Evolutionary conservation across 352 stramenopile species (phyloP).

Genomic region (Globisporangium paroecandrum): DNA sequence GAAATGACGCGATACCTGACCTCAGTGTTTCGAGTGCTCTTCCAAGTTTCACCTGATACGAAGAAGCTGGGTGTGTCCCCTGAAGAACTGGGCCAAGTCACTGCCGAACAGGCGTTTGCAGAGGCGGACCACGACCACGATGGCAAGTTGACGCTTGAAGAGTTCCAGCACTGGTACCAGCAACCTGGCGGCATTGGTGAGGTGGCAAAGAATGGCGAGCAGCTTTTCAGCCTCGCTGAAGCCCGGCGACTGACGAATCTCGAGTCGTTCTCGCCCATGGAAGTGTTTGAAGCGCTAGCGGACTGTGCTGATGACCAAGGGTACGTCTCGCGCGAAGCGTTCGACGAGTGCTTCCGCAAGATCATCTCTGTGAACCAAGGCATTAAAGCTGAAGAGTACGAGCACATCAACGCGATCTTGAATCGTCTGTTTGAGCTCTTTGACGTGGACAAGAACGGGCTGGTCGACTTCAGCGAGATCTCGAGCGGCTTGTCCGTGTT

Average conservation of each 20-base stretch:
- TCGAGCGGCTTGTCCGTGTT: slow-evolving; percentile 82
- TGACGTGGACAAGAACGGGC: slow-evolving; percentile 81
- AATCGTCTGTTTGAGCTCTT: slow-evolving; percentile 82
- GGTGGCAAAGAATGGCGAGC: slow-evolving; percentile 72
- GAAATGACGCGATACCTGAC: slow-evolving; percentile 88
- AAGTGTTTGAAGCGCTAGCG: slow-evolving; percentile 76
- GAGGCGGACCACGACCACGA: slow-evolving; percentile 70
- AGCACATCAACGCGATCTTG: slow-evolving; percentile 70
- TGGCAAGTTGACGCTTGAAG: slow-evolving; percentile 70
- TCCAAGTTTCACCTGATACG: slow-evolving; percentile 69
- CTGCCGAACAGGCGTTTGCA: slow-evolving; percentile 72
- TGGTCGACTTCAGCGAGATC: slow-evolving; percentile 86
- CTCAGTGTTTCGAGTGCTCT: slow-evolving; percentile 86
- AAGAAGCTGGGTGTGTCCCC: slow-evolving; percentile 57
- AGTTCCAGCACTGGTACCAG: slow-evolving; percentile 87
- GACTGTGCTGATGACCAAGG: slow-evolving; percentile 68
- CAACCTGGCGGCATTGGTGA: slow-evolving; percentile 67
- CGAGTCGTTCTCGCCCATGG: slow-evolving; percentile 63
- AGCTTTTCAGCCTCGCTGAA: slow-evolving; percentile 73
- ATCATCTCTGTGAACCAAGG: slow-evolving; percentile 56
- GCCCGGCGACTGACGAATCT: slow-evolving; percentile 75
- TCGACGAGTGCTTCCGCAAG: slow-evolving; percentile 77
- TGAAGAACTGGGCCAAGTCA: slow-evolving; percentile 78
- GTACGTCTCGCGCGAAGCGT: slow-evolving; percentile 65
- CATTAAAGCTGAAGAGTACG: slow-evolving; percentile 47